Base-by-base conservation (phyloP, 306 rosid species). In the Medicago ruthenica region DNA sequence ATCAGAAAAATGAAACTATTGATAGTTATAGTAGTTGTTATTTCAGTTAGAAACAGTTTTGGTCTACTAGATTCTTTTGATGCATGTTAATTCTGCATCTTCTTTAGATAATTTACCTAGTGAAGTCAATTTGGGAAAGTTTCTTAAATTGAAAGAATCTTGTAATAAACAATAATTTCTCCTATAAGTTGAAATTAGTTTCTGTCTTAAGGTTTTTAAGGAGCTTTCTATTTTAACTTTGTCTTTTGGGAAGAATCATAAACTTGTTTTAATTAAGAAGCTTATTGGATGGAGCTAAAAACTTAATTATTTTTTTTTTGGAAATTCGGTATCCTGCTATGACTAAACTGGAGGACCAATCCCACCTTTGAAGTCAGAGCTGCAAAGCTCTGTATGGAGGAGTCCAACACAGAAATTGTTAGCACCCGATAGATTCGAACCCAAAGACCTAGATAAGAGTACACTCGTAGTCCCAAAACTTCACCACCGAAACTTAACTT, bases 1-100 rank as follows among this genome's bases (percentile, higher is more conserved):
- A 6, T 50, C 58, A 51, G 68, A 44, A 72, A 75, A 72, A 47
- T 70, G 69, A 71, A 54, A 59, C 65, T 1, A 18, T 13, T 11
- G 6, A 0, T 60, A 13, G 4, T 51, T 55, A 34, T 5, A 34
- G 37, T 34, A 20, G 62, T 9, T 54, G 22, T 7, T 21, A 36
- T 57, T 42, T 17, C 5, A 7, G 36, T 11, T 16, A 10, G 63
- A 57, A 44, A 45, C 41, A 42, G 15, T 71, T 71, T 42, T 65
- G 14, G 10, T 12, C 27, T 24, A 55, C 31, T 20, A 24, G 7
- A 53, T 57, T 24, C 11, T 59, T 27, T 54, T 18, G 31, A 2
- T 54, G 27, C 16, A 45, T 45, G 51, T 1, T 13, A 45, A 54
- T 54, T 51, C 57, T n/a, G 18, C 57, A n/a, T 51, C 20, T 50